Evolutionary conservation across 768 basidiomycete species (phyloP), one percentile per base, ranked within the genome.

Genomic region (Suillus clintonianus): DNA sequence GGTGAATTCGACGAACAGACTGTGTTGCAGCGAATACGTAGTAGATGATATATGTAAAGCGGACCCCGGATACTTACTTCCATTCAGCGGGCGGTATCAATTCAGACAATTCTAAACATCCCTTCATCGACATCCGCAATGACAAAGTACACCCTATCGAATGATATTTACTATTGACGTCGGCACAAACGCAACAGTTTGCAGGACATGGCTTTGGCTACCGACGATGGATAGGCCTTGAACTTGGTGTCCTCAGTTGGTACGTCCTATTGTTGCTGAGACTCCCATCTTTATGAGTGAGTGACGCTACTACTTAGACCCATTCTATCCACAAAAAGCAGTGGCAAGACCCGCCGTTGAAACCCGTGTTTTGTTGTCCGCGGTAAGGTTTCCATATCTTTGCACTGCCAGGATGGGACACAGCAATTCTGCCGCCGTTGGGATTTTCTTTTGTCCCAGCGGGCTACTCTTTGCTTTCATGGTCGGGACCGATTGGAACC

Each of bases 401-500:
- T 37, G 51, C 27, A n/a, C 22, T 24, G 39, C 61, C 30, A 62
- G 59, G 24, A 34, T 13, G 27, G n/a, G 34, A 32, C 24, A 56
- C 34, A 36, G 30, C 55, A 56, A 39, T 39, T 5, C 36, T 39
- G 2, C 60, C 7, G 9, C 15, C 8, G 9, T 56, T 36, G 24
- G 37, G 36, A 39, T 57, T 27, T 17, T 57, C 55, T 57, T 39
- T 57, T 57, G 55, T 57, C 37, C 55, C 37, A 17, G 37, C 22
- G 3, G 14, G 9, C 32, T 64, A 62, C 41, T 57, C 37, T 32
- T 53, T 56, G 36, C 24, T 60, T 63, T 50, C 62, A 64, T 64
- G 56, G 60, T 67, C 68, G 67, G 69, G 53, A 30, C 66, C 65
- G 62, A 68, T 60, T 53, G 59, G 60, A 24, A 45, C 59, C 61